Evolutionary conservation across 768 basidiomycete genomes (phyloP), one percentile per base, ranked within the genome.

Genomic region (Exidia glandulosa): DNA sequence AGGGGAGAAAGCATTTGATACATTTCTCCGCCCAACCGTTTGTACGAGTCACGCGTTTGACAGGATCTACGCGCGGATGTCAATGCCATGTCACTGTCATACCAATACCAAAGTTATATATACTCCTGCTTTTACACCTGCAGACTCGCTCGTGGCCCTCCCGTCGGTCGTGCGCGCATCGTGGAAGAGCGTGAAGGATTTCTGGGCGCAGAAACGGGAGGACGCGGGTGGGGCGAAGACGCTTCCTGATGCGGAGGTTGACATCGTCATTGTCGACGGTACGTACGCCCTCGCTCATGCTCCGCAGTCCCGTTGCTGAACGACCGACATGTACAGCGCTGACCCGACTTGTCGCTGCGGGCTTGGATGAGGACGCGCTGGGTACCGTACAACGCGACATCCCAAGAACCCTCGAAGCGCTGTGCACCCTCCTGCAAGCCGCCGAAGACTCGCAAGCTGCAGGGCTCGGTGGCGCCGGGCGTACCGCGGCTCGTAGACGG

Each of bases 351-450:
- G 77, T 81, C 6, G 86, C 84, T 61, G 82, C 85, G 0, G 93
- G 91, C 3, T 73, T 94, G 14, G 75, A 77, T 0, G 92, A 93
- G 69, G 91, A 94, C 72, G 77, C 79, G 23, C 92, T 86, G 66
- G 91, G 91, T 25, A 81, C 85, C 33, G 88, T 92, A 13, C 92
- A 94, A 68, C 77, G 87, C 12, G 92, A 94, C 67, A 88, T 91
- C 23, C 87, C 90, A 0, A 84, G 82, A 61, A 83, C 91, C 31
- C 69, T 94, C 2, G 91, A 94, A 69, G 86, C 87, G 0, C 74
- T 93, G 63, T 68, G 87, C 13, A 79, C 79, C 0, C 87, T 86
- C 73, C 76, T 90, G 23, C 68, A 70, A 1, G 86, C 82, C 1
- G 70, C 91, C 23, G 90, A 92, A 64, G 78, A 78, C 32, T 85